Evolutionary conservation across 257 asterid genomes (phyloP).

Genomic region (Oldenlandia corymbosa): DNA sequence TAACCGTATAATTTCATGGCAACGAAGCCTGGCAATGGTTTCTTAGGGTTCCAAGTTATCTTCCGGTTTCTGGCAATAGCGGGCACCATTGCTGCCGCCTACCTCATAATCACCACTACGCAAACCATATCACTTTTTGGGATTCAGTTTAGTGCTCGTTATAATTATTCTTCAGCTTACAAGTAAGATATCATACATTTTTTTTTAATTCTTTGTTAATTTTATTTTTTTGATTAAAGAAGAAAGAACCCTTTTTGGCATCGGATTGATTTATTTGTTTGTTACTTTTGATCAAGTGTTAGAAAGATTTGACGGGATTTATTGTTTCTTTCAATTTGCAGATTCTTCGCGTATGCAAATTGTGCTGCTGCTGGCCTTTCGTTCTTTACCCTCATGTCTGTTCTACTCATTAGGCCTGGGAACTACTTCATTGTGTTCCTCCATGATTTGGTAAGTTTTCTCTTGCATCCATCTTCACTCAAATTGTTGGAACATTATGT

Average conservation of each 20-base stretch:
- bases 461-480: no score
- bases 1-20: not conserved
- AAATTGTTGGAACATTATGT: no score
- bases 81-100: constrained; percentile 42
- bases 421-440: constrained; percentile 45
- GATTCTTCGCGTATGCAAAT: constrained; percentile 60
- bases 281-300: no score
- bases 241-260: not conserved
- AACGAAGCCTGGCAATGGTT: not conserved
- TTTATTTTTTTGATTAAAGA: not conserved
- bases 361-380: constrained; percentile 37
- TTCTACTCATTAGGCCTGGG: constrained; percentile 15
- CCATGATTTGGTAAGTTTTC: constrained; percentile 53
- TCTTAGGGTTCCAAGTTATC: constrained; percentile 25
- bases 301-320: not conserved
- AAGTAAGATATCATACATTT: constrained; percentile 26
- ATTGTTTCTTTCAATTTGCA: constrained; percentile 18
- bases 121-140: constrained; percentile 35
- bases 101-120: constrained; percentile 37
- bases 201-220: not conserved
- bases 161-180: constrained; percentile 48
- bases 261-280: not conserved
- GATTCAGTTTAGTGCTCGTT: constrained; percentile 38
- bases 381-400: constrained; percentile 21
- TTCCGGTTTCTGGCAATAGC: constrained; percentile 36